These are phyloP conservation scores for Friedmanniomyces endolithicus DNA, from an alignment of 495 filamentous ascomycete genomes.

Conservation along the genomic window DNA sequence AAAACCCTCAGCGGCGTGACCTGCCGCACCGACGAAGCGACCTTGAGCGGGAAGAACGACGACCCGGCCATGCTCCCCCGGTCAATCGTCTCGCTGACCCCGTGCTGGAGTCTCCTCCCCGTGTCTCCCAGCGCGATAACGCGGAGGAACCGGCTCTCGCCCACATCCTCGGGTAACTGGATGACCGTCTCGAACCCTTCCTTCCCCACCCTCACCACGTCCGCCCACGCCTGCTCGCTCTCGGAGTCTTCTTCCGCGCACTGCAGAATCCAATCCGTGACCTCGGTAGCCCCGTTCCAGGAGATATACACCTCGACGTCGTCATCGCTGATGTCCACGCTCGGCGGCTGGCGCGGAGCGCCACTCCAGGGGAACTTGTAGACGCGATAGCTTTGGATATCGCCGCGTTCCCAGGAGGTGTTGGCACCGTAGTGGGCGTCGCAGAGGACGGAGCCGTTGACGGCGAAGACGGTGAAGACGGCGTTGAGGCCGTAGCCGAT, in stretches of 20 bases:
- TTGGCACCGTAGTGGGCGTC: conserved; percentile 23
- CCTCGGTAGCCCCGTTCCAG: conserved; percentile 23
- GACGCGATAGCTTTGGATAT: conserved; percentile 20
- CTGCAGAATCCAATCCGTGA: conserved; percentile 19
- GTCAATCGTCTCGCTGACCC: conserved; percentile 11
- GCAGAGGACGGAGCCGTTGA: conserved; percentile 23
- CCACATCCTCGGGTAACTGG: background rate
- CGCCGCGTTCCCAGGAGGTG: conserved; percentile 13
- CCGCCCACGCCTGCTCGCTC: conserved; percentile 8
- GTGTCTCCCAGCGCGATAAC: conserved; percentile 11
- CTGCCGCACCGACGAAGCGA: background rate
- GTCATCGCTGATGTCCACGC: conserved; percentile 5
- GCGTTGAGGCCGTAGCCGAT: conserved; percentile 23
- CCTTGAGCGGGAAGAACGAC: conserved; percentile 9
- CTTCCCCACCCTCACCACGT: conserved; percentile 11
- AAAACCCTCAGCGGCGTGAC: background rate
- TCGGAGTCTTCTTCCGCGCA: conserved; percentile 4
- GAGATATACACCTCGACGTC: conserved; percentile 15
- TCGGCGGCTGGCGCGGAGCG: conserved; percentile 4
- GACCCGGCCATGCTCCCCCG: conserved; percentile 7
- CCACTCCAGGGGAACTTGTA: conserved; percentile 21
- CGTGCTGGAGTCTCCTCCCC: conserved; percentile 5
- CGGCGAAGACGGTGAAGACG: conserved; percentile 17
- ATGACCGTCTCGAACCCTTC: conserved; percentile 18
- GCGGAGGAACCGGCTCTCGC: conserved; percentile 13